Conservation (phyloP, 768 basidiomycete genomes). For the Lactarius hatsudake region DNA sequence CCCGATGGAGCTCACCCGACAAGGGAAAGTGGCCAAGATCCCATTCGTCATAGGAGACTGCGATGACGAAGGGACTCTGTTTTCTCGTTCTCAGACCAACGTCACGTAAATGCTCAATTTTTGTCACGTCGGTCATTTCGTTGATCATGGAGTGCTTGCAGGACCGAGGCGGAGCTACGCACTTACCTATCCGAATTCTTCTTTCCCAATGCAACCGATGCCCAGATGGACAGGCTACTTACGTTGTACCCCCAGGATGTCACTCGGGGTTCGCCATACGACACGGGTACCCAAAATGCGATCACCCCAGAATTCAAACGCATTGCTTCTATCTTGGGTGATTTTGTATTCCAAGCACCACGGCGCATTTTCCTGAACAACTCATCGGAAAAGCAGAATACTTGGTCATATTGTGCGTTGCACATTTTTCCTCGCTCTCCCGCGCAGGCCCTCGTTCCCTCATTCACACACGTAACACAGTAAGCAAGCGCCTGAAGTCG, state of each 20-base stretch:
- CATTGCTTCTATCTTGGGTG: slow-evolving; percentile 39
- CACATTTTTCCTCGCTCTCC: not conserved
- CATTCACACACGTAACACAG: slow-evolving; percentile 27
- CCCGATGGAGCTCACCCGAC: slow-evolving; percentile 34
- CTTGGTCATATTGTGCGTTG: slow-evolving; percentile 38
- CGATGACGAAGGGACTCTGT: slow-evolving; percentile 32
- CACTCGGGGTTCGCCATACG: slow-evolving; percentile 32
- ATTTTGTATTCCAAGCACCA: slow-evolving; percentile 36
- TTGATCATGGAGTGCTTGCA: not conserved
- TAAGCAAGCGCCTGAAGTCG: slow-evolving; percentile 36
- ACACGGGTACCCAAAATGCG: slow-evolving; percentile 28
- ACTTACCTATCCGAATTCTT: slow-evolving; percentile 19
- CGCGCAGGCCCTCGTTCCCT: no score
- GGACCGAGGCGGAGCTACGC: slow-evolving; percentile 24
- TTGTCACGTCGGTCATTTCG: not conserved
- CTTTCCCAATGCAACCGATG: slow-evolving; percentile 11
- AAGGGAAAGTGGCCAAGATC: slow-evolving; percentile 36
- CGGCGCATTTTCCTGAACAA: slow-evolving; percentile 38
- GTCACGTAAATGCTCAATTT: slow-evolving; percentile 29
- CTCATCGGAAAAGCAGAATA: slow-evolving; percentile 34
- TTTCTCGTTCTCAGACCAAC: slow-evolving; percentile 28
- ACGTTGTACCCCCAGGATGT: slow-evolving; percentile 21
- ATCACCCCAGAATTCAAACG: slow-evolving; percentile 42
- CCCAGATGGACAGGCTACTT: slow-evolving; percentile 18
- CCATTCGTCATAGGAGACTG: slow-evolving; percentile 33